A percentile compares a stretch with the other conserved stretches of the same genome.
Evolutionary conservation across 2,329 filamentous ascomycete genomes (phyloP).

Genomic region (Trichophyton simii): DNA sequence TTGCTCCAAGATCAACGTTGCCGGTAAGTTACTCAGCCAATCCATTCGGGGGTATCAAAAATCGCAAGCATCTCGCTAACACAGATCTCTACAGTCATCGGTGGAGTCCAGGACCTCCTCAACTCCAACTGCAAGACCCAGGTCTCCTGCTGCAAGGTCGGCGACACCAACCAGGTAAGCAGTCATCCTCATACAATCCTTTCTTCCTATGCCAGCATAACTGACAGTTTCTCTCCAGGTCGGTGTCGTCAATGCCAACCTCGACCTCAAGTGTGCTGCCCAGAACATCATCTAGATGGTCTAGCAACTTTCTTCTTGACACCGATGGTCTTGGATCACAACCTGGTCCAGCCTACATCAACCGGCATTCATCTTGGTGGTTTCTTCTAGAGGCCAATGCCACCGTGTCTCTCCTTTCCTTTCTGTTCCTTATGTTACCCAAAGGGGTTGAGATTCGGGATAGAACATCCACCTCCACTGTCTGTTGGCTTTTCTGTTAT

Average conservation of each 20-base stretch:
- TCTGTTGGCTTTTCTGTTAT: conserved; percentile 1
- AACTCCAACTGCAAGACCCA: conserved; percentile 12
- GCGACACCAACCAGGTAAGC: conserved; percentile 9
- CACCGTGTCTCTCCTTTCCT: background rate
- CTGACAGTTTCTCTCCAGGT: conserved; percentile 14
- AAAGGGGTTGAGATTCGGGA: conserved; percentile 3
- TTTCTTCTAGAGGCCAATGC: background rate
- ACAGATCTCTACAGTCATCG: background rate
- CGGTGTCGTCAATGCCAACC: conserved; percentile 24
- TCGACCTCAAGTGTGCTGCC: conserved; percentile 29
- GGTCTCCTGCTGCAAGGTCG: conserved; percentile 14
- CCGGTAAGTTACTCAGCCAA: conserved; percentile 15
- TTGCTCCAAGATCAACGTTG: conserved; percentile 30
- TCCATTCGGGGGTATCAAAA: background rate
- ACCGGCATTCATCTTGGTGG: background rate
- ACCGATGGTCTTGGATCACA: background rate
- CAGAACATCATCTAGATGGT: conserved; percentile 27
- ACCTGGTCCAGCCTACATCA: background rate
- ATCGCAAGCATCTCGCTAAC: background rate
- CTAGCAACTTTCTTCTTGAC: background rate
- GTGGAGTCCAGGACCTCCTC: conserved; percentile 10
- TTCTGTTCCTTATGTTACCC: background rate
- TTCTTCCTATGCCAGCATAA: background rate
- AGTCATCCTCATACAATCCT: background rate
- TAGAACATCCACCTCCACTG: conserved; percentile 4